Base-by-base conservation (phyloP, 768 basidiomycete genomes). In the Boletus vermiculosoides region DNA sequence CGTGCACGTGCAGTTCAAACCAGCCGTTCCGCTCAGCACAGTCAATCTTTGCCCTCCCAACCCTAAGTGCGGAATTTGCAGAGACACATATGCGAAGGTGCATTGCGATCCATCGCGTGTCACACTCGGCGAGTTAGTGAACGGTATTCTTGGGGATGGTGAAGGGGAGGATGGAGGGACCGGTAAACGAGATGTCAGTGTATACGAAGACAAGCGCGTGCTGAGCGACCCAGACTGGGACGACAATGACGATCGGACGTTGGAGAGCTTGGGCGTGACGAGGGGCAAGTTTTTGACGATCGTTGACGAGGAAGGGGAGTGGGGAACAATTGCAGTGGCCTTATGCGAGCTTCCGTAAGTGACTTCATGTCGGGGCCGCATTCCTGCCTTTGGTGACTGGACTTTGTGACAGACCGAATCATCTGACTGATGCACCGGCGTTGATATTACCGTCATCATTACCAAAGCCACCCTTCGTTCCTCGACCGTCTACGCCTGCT, bases 161-260 rank as follows among this genome's bases (percentile, higher is more conserved):
- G 67, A 72, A 3, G 70, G 62, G 1, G 71, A 63, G 25, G 55
- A 42, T 0, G 63, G 65, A 11, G 73, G 77, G 66, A 65, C 77
- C 68, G 75, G 74, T 4, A 66, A 69, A 45, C 66, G 77, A n/a
- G 86, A 90, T 45, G 84, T 94, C 12, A 88, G 84, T 62, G 88
- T 95, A 36, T 92, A 87, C 64, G 92, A 98, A 71, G 94, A 90
- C 46, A 87, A 88, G 63, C 80, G 94, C 44, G 73, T 99, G 45
- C 74, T 99, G 54, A 88, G 85, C 60, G 97, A 98, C 66, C 92
- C 93, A 8, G 96, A 98, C 67, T 96, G 90, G 80, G 88, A 92
- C 45, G 95, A 98, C 64, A 98, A 98, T 64, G 68, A 83, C 58
- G 87, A 82, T 3, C 80, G 88, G 58, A 93, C 92, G 46, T 69